A percentile compares a stretch with the other conserved stretches of the same genome.
These are phyloP conservation scores for Passalora sequoiae DNA, from an alignment of 2,329 filamentous ascomycete genomes.

Conservation along the genomic window DNA sequence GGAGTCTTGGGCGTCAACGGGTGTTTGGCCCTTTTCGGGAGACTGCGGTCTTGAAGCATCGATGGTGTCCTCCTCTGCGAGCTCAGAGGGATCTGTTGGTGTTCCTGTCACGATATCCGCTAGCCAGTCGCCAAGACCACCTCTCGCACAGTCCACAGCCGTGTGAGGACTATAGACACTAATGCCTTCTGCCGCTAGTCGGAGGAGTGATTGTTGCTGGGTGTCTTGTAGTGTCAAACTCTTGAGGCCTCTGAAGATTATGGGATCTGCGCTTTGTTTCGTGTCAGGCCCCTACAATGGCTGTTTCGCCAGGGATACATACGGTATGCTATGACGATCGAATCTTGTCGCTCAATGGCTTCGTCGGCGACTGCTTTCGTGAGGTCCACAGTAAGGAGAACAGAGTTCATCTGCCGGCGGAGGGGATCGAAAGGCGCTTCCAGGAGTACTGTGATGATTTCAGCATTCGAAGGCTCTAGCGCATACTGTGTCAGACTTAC, in stretches of 20 bases:
- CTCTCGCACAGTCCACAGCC: conserved; percentile 78
- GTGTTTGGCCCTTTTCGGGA: conserved; percentile 9
- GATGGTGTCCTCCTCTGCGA: conserved; percentile 14
- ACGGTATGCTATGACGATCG: conserved; percentile 88
- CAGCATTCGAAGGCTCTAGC: background rate
- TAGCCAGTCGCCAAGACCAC: conserved; percentile 90
- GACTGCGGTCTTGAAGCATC: conserved; percentile 6
- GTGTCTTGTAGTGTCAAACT: conserved; percentile 76
- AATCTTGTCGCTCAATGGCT: conserved; percentile 70
- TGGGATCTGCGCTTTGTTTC: conserved; percentile 62
- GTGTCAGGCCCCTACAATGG: conserved; percentile 22
- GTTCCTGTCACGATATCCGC: conserved; percentile 72
- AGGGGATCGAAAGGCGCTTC: conserved; percentile 60
- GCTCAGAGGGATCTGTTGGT: conserved; percentile 28
- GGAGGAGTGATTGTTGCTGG: conserved; percentile 79
- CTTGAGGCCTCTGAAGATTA: conserved; percentile 92
- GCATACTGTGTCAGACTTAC: conserved; percentile 32
- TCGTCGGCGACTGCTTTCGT: conserved; percentile 85
- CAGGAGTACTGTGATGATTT: conserved; percentile 53
- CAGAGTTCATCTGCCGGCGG: conserved; percentile 57
- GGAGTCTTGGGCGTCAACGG: conserved; percentile 9
- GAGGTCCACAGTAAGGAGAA: conserved; percentile 82
- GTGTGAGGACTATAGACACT: conserved; percentile 94
- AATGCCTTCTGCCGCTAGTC: conserved; percentile 77
- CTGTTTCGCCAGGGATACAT: conserved; percentile 28